phyloP scores from a whole-genome alignment of 108 stramenopile genomes.

The Stephanodiscus triporus region DNA sequence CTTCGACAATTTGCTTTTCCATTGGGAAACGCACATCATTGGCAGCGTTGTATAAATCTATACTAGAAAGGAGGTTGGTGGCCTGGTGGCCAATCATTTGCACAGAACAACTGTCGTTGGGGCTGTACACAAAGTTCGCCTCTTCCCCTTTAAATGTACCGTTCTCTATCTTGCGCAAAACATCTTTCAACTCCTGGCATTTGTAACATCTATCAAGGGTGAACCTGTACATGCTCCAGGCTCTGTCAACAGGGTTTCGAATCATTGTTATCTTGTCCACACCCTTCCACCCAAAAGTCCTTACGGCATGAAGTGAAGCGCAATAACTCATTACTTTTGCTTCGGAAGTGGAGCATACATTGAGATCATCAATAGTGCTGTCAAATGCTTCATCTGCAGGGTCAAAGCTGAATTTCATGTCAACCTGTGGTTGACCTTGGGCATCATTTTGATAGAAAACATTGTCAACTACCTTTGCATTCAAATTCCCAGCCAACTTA shows the following conservation, averaged over 20 bases:
- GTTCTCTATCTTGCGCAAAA: conserved; percentile 57
- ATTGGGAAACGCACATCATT: conserved; percentile 50
- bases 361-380: conserved; percentile 28
- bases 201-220: conserved; percentile 66
- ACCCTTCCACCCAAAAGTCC: conserved; percentile 67
- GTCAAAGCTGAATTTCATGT: conserved; percentile 29
- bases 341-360: conserved; percentile 42
- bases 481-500: conserved; percentile 29
- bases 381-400: conserved; percentile 43
- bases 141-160: conserved; percentile 41
- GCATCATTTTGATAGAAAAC: conserved; percentile 48
- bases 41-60: conserved; percentile 50
- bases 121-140: conserved; percentile 32
- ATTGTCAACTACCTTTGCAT: conserved; percentile 41
- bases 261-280: conserved; percentile 68
- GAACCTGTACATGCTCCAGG: conserved; percentile 84
- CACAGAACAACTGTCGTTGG: conserved; percentile 49
- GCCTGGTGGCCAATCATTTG: conserved; percentile 76
- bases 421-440: conserved; percentile 16
- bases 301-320: conserved; percentile 59
- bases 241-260: conserved; percentile 79
- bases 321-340: conserved; percentile 73
- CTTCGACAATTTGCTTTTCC: conserved; percentile 50
- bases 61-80: conserved; percentile 60
- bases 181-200: conserved; percentile 63